Evolutionary conservation across 176 grass and related monocot species (phyloP), one percentile per base, ranked within the genome.

Genomic region (Hsuehochloa calcarea): DNA sequence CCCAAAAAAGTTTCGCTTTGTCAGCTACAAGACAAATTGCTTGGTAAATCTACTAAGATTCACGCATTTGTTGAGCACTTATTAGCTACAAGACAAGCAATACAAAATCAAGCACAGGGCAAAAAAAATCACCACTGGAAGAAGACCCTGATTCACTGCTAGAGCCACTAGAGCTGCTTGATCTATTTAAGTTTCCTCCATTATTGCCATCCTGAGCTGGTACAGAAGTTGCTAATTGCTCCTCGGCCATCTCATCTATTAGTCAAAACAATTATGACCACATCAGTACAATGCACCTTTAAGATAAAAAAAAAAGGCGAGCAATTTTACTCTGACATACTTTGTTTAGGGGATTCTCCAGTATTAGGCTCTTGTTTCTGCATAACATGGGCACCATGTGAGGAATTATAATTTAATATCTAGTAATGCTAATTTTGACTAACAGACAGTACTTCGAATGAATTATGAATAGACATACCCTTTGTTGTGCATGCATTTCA

Each of bases 131-230:
- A 98, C 91, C 93, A 50, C 91, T 95, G 85, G 93, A 95, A 59
- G 96, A 98, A 12, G 93, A 95, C 14, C 93, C 89, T 59, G 93
- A 90, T 88, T 91, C 92, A 90, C 96, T 95, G 91, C 89, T 93
- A 49, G 46, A 49, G 46, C 46, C 46, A 49, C 7, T 20, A 56
- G 93, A 87, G 89, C 77, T 90, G 76, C 89, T 95, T 46, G 96
- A 95, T 65, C 86, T 93, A 92, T 81, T 90, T 9, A 72, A 82
- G 70, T 85, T 91, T 39, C 87, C 87, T 73, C 87, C 72, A 82
- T 85, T 87, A 55, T 88, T 91, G 35, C 79, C 90, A 77, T 75
- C 84, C 87, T 79, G 80, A 14, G 75, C 70, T 45, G 77, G 85
- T 29, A 49, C 74, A 52, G 80, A 68, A 85, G 93, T 55, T 87